These are phyloP conservation scores for Oehlia diaphana DNA, from an alignment of 192 early-diverging fungal species.

Conservation along the genomic window DNA sequence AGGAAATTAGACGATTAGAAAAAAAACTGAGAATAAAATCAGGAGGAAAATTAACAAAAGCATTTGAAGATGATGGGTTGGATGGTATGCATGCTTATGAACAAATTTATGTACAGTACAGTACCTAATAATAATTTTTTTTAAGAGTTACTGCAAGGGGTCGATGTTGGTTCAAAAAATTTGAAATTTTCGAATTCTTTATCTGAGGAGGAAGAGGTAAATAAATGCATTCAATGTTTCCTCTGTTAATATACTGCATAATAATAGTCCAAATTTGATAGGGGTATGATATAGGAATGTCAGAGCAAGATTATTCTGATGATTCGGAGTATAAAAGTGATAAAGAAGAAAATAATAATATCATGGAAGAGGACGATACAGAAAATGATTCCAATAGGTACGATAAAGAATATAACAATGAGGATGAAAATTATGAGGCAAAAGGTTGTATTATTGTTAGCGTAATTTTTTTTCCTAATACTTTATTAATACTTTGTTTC, in stretches of 20 bases:
- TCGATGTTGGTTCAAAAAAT: not conserved
- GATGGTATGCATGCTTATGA: slow-evolving; percentile 2
- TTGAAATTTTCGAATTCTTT: not conserved
- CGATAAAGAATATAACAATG: not conserved
- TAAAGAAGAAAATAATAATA: not conserved
- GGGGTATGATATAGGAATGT: not conserved
- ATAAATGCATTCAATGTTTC: not conserved
- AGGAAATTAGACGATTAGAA: slow-evolving; percentile 19
- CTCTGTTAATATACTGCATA: not conserved
- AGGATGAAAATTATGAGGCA: not conserved
- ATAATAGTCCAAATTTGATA: not conserved
- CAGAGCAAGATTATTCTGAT: not conserved
- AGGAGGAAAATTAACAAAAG: slow-evolving; percentile 15
- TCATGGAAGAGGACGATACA: not conserved
- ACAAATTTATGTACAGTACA: not conserved
- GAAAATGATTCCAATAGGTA: not conserved
- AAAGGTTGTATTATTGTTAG: not conserved
- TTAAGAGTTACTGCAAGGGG: slow-evolving; percentile 17
- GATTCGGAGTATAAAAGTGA: not conserved
- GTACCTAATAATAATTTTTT: not conserved
- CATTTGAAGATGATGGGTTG: slow-evolving; percentile 24
- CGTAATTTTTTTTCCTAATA: not conserved
- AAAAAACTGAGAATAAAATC: slow-evolving; percentile 27
- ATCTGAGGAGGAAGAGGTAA: not conserved
- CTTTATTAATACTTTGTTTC: not conserved